phyloP scores from a whole-genome alignment of 2,329 filamentous ascomycete species.

The Colletotrichum sp. region DNA sequence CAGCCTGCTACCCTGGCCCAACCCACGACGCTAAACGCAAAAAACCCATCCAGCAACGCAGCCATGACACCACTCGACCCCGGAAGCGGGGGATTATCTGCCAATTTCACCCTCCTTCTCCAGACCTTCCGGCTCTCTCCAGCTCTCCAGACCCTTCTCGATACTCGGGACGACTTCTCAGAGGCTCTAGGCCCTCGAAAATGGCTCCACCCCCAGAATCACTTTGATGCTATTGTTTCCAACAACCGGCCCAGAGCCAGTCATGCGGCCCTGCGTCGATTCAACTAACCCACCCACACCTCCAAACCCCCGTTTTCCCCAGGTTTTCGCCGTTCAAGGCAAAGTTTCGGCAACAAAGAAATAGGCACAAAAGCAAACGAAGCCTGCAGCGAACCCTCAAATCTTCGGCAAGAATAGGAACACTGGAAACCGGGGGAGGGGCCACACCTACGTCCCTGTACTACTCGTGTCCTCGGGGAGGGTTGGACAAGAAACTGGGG shows the following conservation, averaged over 20 bases:
- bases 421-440: background rate
- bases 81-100: background rate
- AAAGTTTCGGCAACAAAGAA: background rate
- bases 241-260: background rate
- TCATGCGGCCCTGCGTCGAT: background rate
- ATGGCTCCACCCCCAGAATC: background rate
- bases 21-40: background rate
- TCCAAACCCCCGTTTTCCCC: constrained; percentile 12
- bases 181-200: constrained; percentile 2
- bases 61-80: constrained; percentile 8
- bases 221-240: background rate
- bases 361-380: background rate
- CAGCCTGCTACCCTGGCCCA: background rate
- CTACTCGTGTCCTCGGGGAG: background rate
- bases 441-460: background rate
- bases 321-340: background rate
- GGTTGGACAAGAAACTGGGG: background rate
- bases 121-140: background rate
- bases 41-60: background rate
- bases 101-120: background rate
- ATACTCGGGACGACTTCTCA: background rate
- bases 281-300: background rate
- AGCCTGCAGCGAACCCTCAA: background rate
- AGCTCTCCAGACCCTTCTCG: background rate
- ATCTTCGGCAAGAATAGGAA: constrained; percentile 18